Base-by-base conservation (phyloP, 208 protist species). In the Trypanosomatidae sp. region DNA sequence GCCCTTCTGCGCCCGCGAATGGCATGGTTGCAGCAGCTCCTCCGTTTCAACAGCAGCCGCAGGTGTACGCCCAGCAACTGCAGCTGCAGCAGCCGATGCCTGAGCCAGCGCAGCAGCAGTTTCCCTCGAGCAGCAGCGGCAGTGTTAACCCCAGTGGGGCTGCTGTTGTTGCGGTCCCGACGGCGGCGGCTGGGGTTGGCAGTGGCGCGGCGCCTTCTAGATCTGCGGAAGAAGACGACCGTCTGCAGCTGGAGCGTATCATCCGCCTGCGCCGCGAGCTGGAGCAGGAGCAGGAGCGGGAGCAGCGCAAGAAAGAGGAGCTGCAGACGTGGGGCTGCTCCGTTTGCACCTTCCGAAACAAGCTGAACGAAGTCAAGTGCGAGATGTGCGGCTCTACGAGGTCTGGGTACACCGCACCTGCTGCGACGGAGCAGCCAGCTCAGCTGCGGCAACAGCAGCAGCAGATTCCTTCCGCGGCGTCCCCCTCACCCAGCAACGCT, bases 221-320 rank as follows among this genome's bases (percentile, higher is more conserved):
- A 17, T 78, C 68, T 8, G 41, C 65, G 41, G 91, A 95, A 66
- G 88, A 95, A 58, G 88, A 93, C 47, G 91, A 95, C 75, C 62
- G 75, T 13, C 81, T 71, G 64, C 91, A 95, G 71, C 72, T 95
- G 66, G 91, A 93, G 71, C 90, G 91, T 59, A 95, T 95, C 62
- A 89, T 92, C 71, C 86, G 89, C 17, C 82, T 95, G 71, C 88
- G 91, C 55, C 82, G 84, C 53, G 87, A 95, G 76, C 77, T 95
- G 39, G 88, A 95, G 80, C 73, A 66, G 65, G 91, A 95, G 78
- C 84, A 91, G 66, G 80, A 92, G 73, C 74, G 83, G 13, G 88
- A 95, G 83, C 82, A 81, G 71, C 76, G 87, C 60, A 92, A 91
- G 72, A 73, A 78, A 55, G 77, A 86, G 39, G 88, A 86, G 70